Evolutionary conservation across 2,329 filamentous ascomycete species (phyloP).

Genomic region (Fusarium phyllophilum): DNA sequence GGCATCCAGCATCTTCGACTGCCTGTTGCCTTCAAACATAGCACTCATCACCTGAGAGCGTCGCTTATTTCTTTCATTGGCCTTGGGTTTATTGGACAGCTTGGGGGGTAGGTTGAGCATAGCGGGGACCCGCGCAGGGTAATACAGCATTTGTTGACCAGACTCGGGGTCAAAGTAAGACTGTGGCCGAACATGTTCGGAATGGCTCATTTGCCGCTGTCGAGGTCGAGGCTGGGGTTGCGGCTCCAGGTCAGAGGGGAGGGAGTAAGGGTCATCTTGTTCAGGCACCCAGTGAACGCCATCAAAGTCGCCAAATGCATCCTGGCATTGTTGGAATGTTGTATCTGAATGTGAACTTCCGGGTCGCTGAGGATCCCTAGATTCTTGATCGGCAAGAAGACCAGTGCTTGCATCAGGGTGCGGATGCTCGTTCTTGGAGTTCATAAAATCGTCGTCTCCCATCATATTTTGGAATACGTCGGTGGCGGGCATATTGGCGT

Average conservation of each 20-base stretch:
- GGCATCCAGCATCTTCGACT: slow-evolving; percentile 35
- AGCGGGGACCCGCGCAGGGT: slow-evolving; percentile 91
- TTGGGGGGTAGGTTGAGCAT: slow-evolving; percentile 94
- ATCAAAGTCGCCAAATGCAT: slow-evolving; percentile 83
- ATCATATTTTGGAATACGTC: slow-evolving; percentile 51
- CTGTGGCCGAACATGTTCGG: slow-evolving; percentile 55
- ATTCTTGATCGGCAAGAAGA: slow-evolving; percentile 25
- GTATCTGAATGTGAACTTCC: slow-evolving; percentile 64
- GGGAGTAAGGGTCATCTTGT: slow-evolving; percentile 44
- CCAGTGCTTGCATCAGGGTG: slow-evolving; percentile 22
- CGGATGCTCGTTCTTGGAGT: slow-evolving; percentile 4
- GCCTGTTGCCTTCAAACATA: slow-evolving; percentile 55
- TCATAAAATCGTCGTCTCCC: slow-evolving; percentile 40
- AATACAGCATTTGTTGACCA: slow-evolving; percentile 88
- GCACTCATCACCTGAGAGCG: slow-evolving; percentile 77
- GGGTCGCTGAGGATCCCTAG: slow-evolving; percentile 41
- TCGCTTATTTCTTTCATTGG: slow-evolving; percentile 72
- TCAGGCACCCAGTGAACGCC: slow-evolving; percentile 78
- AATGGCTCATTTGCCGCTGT: slow-evolving; percentile 42
- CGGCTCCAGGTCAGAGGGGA: slow-evolving; percentile 26
- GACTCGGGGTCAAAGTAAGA: slow-evolving; percentile 72
- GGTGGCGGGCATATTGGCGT: slow-evolving; percentile 45
- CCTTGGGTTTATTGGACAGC: slow-evolving; percentile 77
- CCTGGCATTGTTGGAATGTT: slow-evolving; percentile 73
- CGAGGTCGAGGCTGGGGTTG: slow-evolving; percentile 31